A percentile compares a stretch with the other conserved stretches of the same genome.
Conservation (phyloP, 441 rosid genomes). For the Mallotus repandus region DNA sequence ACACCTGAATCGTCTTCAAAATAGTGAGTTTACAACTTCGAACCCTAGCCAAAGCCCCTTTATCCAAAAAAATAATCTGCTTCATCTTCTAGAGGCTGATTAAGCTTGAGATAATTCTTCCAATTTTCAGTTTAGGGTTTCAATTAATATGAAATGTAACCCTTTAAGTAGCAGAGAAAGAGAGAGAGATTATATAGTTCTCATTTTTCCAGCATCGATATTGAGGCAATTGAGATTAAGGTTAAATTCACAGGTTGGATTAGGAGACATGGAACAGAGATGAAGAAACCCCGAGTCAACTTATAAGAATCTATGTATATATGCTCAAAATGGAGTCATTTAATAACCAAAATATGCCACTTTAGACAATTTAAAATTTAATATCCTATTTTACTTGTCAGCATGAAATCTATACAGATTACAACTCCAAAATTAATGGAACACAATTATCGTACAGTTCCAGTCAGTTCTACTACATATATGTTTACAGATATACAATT, state of each 20-base stretch:
- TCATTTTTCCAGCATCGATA: not conserved
- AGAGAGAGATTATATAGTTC: not conserved
- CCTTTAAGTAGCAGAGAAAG: not conserved
- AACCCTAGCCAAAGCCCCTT: not conserved
- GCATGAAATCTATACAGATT: not conserved
- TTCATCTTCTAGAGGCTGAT: not conserved
- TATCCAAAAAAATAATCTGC: not conserved
- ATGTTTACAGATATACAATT: not conserved
- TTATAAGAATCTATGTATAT: not conserved
- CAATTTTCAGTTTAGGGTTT: not conserved
- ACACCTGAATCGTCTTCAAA: not conserved
- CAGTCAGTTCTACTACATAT: not conserved
- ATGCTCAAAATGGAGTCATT: not conserved
- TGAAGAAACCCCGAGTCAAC: not conserved
- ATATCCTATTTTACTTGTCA: not conserved
- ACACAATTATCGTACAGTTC: not conserved
- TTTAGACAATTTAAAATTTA: no score
- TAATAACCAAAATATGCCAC: not conserved
- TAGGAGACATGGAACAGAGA: not conserved
- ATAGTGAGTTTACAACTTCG: not conserved
- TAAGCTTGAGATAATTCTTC: not conserved
- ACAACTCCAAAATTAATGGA: not conserved
- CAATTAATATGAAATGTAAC: not conserved
- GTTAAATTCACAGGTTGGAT: not conserved
- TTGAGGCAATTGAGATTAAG: not conserved